Evolutionary conservation across 306 rosid species (phyloP), one percentile per base, ranked within the genome.

Genomic region (Medicago lupulina): DNA sequence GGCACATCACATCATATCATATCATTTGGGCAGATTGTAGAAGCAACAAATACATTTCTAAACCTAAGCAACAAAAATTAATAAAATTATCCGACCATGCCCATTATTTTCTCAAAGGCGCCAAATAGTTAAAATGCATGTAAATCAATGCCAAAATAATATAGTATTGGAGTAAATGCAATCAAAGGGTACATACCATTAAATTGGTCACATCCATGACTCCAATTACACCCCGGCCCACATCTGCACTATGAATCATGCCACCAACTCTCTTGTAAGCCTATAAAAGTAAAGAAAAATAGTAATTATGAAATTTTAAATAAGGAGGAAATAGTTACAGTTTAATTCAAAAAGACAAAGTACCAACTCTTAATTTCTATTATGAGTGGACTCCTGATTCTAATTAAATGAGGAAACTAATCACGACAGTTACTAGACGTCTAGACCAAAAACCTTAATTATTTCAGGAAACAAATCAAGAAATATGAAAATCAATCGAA

Each of bases 211-310:
- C 87, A 78, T 87, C 88, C n/a, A 83, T 73, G 54, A 87, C 91
- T 59, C 91, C 91, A 63, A 87, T 80, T 47, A 87, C 87, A 61
- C 91, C 91, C 6, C 89, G 87, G 14, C 87, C 87, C 34, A 78
- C 80, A 80, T 82, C 90, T 23, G 86, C 89, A 76, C 43, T 78
- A 31, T 85, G 87, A 73, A 75, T 72, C 91, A 85, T 83, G 58
- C 87, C 87, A 50, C 91, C 89, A 78, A 87, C 87, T 81, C 91
- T 85, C 80, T 87, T 87, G 86, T 83, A 87, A 75, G 91, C 89
- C 91, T 87, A 60, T 8, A 50, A 81, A 72, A 23, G 66, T 9
- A 41, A 38, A 74, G 14, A 74, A 59, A 31, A 44, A 16, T 21
- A 25, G 6, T 19, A 67, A 21, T 28, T 67, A 67, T 46, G 46